Conservation (phyloP, 2,329 filamentous ascomycete genomes). For the Colletotrichum cordylinicola region DNA sequence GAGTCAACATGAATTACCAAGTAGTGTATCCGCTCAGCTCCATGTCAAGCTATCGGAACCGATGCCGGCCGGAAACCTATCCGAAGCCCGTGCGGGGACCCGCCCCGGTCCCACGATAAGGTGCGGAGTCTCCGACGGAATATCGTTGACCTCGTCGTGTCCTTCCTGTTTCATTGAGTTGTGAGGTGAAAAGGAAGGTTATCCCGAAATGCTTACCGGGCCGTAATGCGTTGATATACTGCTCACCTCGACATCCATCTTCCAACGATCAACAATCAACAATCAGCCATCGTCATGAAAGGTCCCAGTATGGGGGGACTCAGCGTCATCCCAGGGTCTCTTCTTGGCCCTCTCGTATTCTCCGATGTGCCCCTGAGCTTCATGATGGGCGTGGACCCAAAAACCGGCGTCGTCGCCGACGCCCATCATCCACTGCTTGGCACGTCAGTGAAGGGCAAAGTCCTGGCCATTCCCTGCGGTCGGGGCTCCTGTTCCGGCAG, state of each 20-base stretch:
- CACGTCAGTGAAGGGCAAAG: constrained; percentile 29
- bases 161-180: not conserved
- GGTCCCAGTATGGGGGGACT: not conserved
- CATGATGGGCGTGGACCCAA: constrained; percentile 48
- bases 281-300: not conserved
- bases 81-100: not conserved
- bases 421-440: constrained; percentile 46
- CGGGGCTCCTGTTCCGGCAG: constrained; percentile 54
- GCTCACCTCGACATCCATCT: not conserved
- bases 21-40: not conserved
- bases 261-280: not conserved
- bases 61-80: not conserved
- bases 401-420: constrained; percentile 48
- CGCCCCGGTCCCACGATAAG: not conserved
- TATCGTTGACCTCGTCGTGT: not conserved
- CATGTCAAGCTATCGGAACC: not conserved
- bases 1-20: not conserved
- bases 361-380: constrained; percentile 41
- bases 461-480: constrained; percentile 50
- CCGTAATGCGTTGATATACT: not conserved
- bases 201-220: not conserved
- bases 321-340: not conserved
- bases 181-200: not conserved
- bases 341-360: not conserved
- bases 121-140: not conserved